A percentile compares a stretch with the other conserved stretches of the same genome.
Conservation (phyloP, 2,329 filamentous ascomycete species). For the Tolypocladium paradoxum region DNA sequence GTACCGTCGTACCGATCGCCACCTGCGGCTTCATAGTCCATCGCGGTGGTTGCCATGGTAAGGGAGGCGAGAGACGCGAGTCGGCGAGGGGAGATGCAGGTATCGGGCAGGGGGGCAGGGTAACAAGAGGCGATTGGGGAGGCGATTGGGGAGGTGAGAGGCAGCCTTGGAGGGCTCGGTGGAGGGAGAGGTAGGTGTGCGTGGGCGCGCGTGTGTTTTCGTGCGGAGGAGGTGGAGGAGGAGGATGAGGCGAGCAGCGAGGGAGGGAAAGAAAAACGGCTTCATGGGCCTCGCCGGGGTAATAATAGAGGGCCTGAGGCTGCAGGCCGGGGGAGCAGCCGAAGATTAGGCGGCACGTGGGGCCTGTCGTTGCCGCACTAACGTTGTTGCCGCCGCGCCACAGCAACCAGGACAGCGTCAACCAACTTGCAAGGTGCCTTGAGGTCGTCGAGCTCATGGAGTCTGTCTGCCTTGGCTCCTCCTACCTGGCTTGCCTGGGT, state of each 20-base stretch:
- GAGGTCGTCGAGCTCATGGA: not conserved
- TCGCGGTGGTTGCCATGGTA: slow-evolving; percentile 52
- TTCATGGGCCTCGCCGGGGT: not conserved
- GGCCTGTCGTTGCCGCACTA: not conserved
- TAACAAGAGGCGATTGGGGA: not conserved
- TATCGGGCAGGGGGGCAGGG: not conserved
- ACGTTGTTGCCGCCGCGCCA: not conserved
- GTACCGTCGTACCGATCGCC: slow-evolving; percentile 56
- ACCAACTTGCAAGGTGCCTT: not conserved
- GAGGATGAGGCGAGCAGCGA: not conserved
- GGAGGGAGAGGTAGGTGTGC: not conserved
- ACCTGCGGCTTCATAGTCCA: slow-evolving; percentile 61
- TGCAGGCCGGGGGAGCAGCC: not conserved
- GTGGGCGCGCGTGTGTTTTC: not conserved
- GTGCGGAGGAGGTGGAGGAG: not conserved
- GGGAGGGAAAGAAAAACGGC: not conserved
- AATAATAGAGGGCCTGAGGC: not conserved
- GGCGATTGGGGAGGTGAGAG: not conserved
- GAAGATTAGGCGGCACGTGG: not conserved
- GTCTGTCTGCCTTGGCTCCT: no score
- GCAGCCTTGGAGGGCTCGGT: not conserved
- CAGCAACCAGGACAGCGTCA: not conserved
- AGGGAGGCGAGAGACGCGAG: not conserved
- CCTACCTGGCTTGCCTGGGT: no score
- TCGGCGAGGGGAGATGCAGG: slow-evolving; percentile 5